Conservation (phyloP, 345 rosid species). For the Boechera divaricarpa region DNA sequence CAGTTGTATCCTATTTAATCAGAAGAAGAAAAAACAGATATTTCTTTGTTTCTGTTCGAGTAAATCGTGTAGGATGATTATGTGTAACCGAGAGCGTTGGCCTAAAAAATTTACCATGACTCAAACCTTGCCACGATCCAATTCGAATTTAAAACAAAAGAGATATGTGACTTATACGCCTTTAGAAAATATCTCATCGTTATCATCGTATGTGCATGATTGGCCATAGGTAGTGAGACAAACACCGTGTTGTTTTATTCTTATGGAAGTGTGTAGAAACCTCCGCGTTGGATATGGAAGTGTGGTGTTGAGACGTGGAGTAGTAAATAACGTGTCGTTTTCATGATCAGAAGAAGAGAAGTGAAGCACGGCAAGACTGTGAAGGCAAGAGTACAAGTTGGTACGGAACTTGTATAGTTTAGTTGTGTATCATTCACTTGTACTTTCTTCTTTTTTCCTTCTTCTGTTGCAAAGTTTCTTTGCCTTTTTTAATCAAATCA, state of each 20-base stretch:
- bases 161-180: neutral
- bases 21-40: neutral
- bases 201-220: neutral
- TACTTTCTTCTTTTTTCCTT: conserved; percentile 4
- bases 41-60: neutral
- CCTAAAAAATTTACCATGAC: neutral
- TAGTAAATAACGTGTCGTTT: conserved; percentile 29
- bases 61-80: conserved; percentile 7
- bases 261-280: conserved; percentile 22
- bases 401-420: conserved; percentile 36
- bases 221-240: conserved; percentile 21
- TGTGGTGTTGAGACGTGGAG: conserved; percentile 21
- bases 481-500: conserved; percentile 16
- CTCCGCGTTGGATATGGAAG: conserved; percentile 23
- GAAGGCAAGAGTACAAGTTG: conserved; percentile 35
- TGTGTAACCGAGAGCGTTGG: conserved; percentile 9
- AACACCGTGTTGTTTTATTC: conserved; percentile 3
- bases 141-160: neutral
- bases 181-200: conserved; percentile 5
- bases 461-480: conserved; percentile 8
- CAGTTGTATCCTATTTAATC: neutral
- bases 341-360: conserved; percentile 26
- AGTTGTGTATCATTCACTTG: neutral
- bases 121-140: conserved; percentile 11
- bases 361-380: conserved; percentile 34